These are phyloP conservation scores for Coemansia sp. DNA, from an alignment of 192 early-diverging fungal genomes.

Conservation along the genomic window DNA sequence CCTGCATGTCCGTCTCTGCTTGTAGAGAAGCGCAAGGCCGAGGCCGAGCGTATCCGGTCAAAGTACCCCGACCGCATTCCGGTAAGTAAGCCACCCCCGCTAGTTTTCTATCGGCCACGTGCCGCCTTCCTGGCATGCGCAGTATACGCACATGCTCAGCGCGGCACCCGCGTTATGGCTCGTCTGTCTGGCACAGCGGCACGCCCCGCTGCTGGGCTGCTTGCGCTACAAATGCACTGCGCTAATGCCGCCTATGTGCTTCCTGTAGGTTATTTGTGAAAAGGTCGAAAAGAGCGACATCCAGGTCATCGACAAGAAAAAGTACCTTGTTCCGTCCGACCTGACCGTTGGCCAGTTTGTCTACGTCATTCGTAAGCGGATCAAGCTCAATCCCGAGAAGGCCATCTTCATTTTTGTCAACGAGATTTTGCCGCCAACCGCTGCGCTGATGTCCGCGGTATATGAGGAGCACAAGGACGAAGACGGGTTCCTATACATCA, in stretches of 20 bases:
- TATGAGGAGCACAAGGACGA: slow-evolving; percentile 98
- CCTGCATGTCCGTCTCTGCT: neutral
- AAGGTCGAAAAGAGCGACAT: slow-evolving; percentile 98
- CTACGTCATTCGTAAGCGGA: slow-evolving; percentile 94
- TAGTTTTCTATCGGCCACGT: too few relatives aligned
- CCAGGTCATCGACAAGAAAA: slow-evolving; percentile 97
- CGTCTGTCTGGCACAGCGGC: too few relatives aligned
- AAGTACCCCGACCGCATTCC: slow-evolving; percentile 95
- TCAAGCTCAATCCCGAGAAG: slow-evolving; percentile 95
- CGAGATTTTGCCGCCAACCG: slow-evolving; percentile 90
- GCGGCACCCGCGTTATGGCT: too few relatives aligned
- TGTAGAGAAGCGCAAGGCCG: slow-evolving; percentile 91
- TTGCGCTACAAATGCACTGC: neutral
- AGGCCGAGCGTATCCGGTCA: slow-evolving; percentile 92
- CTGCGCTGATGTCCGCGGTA: slow-evolving; percentile 87
- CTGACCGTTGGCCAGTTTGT: slow-evolving; percentile 97
- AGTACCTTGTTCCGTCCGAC: slow-evolving; percentile 95
- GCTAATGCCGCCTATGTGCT: neutral
- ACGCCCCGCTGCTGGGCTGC: neutral
- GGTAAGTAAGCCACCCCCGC: slow-evolving; percentile 36
- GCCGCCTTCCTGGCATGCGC: neutral
- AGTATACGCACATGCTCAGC: neutral
- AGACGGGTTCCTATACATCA: slow-evolving; percentile 96
- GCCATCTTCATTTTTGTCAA: slow-evolving; percentile 99
- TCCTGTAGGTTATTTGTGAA: slow-evolving; percentile 73